These are phyloP conservation scores for Pisolithus albus DNA, from an alignment of 768 basidiomycete genomes.

Conservation along the genomic window DNA sequence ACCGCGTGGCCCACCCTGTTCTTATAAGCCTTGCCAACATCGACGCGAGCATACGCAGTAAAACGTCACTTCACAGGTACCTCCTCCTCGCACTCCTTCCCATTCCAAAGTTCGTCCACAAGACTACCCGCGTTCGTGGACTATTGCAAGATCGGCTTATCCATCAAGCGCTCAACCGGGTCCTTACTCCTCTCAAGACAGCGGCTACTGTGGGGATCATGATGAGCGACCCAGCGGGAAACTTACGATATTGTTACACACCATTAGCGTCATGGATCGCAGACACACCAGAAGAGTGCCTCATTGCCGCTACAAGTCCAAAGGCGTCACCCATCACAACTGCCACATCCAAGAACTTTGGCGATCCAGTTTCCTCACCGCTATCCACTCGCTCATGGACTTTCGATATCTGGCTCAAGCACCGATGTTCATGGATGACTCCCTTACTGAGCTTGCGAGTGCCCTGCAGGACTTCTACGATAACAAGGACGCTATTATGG, in stretches of 20 bases:
- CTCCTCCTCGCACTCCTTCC: constrained; percentile 15
- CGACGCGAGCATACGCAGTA: constrained; percentile 2
- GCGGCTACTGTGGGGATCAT: constrained; percentile 13
- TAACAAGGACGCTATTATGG: constrained; percentile 29
- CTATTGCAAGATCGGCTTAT: constrained; percentile 14
- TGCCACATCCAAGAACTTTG: constrained; percentile 24
- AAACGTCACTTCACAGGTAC: constrained; percentile 6
- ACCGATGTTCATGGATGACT: constrained; percentile 18
- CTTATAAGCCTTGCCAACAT: constrained; percentile 8
- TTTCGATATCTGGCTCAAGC: constrained; percentile 34
- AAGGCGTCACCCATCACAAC: constrained; percentile 28
- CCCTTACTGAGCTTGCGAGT: constrained; percentile 10
- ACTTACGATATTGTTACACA: constrained; percentile 5
- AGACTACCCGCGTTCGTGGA: constrained; percentile 5
- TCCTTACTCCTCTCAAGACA: constrained; percentile 11
- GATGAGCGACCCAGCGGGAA: constrained; percentile 19
- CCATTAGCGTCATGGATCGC: constrained; percentile 25
- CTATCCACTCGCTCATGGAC: constrained; percentile 30
- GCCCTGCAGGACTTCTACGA: constrained; percentile 27
- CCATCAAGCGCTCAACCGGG: constrained; percentile 14
- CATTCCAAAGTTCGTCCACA: constrained; percentile 16
- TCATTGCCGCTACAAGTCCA: constrained; percentile 1
- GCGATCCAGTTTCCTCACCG: constrained; percentile 25
- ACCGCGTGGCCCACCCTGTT: constrained; percentile 4
- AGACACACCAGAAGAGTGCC: constrained; percentile 1